Evolutionary conservation across 331 rosid genomes (phyloP), one percentile per base, ranked within the genome.

Genomic region (Phaseolus coccineus): DNA sequence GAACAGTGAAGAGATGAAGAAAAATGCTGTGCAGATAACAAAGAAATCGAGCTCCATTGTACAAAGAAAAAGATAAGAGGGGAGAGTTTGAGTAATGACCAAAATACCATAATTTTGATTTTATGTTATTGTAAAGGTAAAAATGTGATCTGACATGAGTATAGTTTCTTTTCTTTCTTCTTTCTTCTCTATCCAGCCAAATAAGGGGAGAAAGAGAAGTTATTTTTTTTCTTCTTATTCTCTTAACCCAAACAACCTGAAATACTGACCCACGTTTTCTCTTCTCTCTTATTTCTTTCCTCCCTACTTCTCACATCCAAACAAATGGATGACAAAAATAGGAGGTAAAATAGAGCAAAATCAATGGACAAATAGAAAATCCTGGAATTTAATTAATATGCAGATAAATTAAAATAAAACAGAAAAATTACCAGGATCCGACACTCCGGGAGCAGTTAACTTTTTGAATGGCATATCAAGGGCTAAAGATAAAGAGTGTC

Each of bases 401-500:
- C 52, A 47, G 25, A 52, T 39, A 76, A 76, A 68, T 50, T 28
- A 56, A 37, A 19, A 58, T 8, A 57, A 67, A 47, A 71, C 27
- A 69, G 56, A 73, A 51, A 61, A 48, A 84, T 79, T 82, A 90
- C 98, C 98, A 62, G 47, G 47, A 42, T 90, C 85, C 12, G 59
- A 61, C 31, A 77, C 64, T 72, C 88, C 89, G 69, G 85, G 78
- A 61, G 93, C 87, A 83, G 86, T 78, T 81, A 86, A 62, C 84
- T 80, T 91, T 59, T 87, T 88, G 75, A 88, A 88, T 39, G 90
- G 98, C 89, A 83, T 86, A 77, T 86, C 85, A 61, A 94, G 93
- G 73, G 97, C 97, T 71, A 89, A 31, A 24, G 93, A 87, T 86
- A 93, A 85, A 15, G 99, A 91, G 68, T 88, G 92, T 59, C 90